A percentile compares a stretch with the other conserved stretches of the same genome.
Conservation (phyloP, 768 basidiomycete species). For the Kwoniella bestiolae region DNA sequence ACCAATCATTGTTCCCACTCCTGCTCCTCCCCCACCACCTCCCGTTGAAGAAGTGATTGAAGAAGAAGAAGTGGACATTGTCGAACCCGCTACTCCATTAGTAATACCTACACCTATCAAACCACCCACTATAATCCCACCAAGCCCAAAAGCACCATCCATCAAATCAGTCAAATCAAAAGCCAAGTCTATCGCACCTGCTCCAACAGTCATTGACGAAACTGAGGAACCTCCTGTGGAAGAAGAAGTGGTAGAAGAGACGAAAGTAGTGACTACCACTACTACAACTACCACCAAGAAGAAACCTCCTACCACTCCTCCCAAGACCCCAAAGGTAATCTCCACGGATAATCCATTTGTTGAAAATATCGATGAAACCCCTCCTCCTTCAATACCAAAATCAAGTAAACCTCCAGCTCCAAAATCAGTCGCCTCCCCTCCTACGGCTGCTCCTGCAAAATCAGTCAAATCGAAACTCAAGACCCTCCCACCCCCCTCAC, state of each 20-base stretch:
- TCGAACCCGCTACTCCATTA: conserved; percentile 11
- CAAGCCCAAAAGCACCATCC: conserved; percentile 14
- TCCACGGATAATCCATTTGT: conserved; percentile 18
- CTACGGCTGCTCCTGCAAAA: conserved; percentile 4
- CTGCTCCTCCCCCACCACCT: conserved; percentile 12
- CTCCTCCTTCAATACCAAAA: conserved; percentile 14
- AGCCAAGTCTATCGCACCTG: conserved; percentile 2
- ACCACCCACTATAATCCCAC: conserved; percentile 10
- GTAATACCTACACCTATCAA: conserved; percentile 14
- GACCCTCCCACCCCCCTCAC: conserved; percentile 14
- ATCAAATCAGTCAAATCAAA: conserved; percentile 8
- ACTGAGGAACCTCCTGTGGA: conserved; percentile 5
- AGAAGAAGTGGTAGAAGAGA: conserved; percentile 28
- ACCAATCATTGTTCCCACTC: conserved; percentile 10
- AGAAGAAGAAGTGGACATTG: conserved; percentile 5
- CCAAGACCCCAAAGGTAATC: conserved; percentile 17
- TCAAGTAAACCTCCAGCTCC: neutral
- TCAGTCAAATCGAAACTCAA: conserved; percentile 15
- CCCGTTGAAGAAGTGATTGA: conserved; percentile 10
- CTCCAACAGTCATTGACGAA: conserved; percentile 10
- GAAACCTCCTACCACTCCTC: conserved; percentile 21
- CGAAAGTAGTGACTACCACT: conserved; percentile 35
- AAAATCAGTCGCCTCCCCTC: too few relatives aligned
- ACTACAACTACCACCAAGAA: conserved; percentile 23
- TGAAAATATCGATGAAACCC: conserved; percentile 15